phyloP scores from a whole-genome alignment of 306 rosid genomes.

The Prinsepia uniflora region DNA sequence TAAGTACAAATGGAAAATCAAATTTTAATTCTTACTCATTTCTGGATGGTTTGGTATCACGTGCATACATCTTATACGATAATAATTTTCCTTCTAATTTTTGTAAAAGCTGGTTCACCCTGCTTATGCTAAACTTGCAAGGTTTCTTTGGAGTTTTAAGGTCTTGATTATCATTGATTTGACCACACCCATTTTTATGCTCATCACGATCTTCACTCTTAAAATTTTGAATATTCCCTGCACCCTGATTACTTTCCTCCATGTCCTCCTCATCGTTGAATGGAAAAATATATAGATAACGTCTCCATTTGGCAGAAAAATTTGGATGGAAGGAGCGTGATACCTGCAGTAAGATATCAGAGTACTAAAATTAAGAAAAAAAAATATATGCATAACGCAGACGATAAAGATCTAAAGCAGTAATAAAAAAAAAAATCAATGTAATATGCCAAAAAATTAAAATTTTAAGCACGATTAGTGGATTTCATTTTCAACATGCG shows the following conservation, averaged over 20 bases:
- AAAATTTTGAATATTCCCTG: constrained; percentile 28
- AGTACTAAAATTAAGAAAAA: constrained; percentile 7
- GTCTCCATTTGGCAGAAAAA: constrained; percentile 96
- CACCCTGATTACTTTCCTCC: constrained; percentile 33
- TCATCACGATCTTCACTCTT: constrained; percentile 28
- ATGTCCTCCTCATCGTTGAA: constrained; percentile 44
- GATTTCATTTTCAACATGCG: constrained; percentile 10
- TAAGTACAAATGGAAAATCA: constrained; percentile 15
- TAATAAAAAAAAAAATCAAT: constrained; percentile 9
- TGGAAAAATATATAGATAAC: constrained; percentile 79
- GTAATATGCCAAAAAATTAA: neutral
- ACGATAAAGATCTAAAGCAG: neutral
- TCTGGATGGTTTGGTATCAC: constrained; percentile 97
- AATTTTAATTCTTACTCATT: constrained; percentile 58
- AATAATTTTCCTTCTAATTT: constrained; percentile 76
- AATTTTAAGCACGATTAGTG: constrained; percentile 20
- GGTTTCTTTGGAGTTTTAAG: constrained; percentile 45
- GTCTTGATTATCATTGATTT: constrained; percentile 24
- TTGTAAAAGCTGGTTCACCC: constrained; percentile 65
- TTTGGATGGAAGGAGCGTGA: constrained; percentile 89
- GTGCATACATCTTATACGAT: constrained; percentile 93
- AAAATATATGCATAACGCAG: neutral
- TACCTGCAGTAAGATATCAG: constrained; percentile 49
- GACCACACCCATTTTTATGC: constrained; percentile 17
- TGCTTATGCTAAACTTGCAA: constrained; percentile 46